phyloP scores from a whole-genome alignment of 2,329 filamentous ascomycete genomes.

The Lasiodiplodia hormozganensis region DNA sequence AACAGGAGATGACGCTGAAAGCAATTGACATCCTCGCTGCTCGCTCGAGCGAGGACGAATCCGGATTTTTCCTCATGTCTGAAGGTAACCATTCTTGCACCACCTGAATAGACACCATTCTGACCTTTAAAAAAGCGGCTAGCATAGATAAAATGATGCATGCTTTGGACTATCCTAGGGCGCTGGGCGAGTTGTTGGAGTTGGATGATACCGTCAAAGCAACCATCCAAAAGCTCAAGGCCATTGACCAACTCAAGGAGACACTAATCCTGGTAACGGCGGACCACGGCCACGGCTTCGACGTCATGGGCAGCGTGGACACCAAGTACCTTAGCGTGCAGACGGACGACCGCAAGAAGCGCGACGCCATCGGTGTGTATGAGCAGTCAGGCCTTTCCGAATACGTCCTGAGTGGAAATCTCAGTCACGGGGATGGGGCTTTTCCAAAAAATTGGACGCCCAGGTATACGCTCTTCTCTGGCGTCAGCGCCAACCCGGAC shows the following conservation, averaged over 20 bases:
- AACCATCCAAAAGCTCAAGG: constrained; percentile 72
- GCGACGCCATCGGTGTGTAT: constrained; percentile 77
- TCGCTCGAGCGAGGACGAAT: constrained; percentile 60
- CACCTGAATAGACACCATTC: no score
- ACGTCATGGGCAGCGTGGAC: constrained; percentile 82
- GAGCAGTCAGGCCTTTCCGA: constrained; percentile 75
- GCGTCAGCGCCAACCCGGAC: constrained; percentile 75
- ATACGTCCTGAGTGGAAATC: constrained; percentile 69
- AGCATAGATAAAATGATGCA: constrained; percentile 94
- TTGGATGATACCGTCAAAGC: constrained; percentile 83
- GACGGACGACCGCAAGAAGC: constrained; percentile 72
- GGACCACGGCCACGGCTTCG: constrained; percentile 91
- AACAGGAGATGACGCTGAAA: constrained; percentile 80
- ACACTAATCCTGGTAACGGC: constrained; percentile 82
- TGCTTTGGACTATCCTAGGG: constrained; percentile 80
- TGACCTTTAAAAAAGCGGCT: constrained; percentile 58
- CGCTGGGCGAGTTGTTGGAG: constrained; percentile 83
- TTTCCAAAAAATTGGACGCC: constrained; percentile 73
- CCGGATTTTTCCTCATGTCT: constrained; percentile 87
- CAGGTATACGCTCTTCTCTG: constrained; percentile 78
- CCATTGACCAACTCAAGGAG: constrained; percentile 71
- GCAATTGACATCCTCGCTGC: constrained; percentile 79
- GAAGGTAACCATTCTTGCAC: constrained; percentile 52
- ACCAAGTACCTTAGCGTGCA: constrained; percentile 76
- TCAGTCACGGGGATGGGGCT: constrained; percentile 35